phyloP scores from a whole-genome alignment of 2,329 filamentous ascomycete species.

The Chaetomium globosum region DNA sequence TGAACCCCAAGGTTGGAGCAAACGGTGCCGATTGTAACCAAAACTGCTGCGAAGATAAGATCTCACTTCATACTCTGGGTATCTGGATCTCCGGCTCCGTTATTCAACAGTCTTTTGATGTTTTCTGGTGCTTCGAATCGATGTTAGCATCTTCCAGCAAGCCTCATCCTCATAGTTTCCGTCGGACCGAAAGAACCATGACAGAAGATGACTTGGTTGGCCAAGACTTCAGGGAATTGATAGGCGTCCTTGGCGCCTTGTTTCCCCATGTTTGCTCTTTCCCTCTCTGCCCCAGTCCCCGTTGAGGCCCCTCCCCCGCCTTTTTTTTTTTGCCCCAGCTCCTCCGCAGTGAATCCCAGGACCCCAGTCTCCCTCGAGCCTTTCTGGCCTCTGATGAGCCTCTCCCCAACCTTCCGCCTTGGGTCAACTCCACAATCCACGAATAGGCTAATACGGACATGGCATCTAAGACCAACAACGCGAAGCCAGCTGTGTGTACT shows the following conservation, averaged over 20 bases:
- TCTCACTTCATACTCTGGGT: neutral
- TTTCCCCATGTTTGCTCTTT: conserved; percentile 6
- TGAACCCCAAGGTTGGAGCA: neutral
- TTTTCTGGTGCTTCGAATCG: neutral
- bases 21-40: conserved; percentile 2
- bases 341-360: neutral
- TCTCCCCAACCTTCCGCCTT: conserved; percentile 18
- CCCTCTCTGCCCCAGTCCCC: neutral
- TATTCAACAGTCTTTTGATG: neutral
- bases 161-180: neutral
- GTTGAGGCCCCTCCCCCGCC: conserved; percentile 15
- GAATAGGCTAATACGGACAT: conserved; percentile 29
- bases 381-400: too few relatives aligned
- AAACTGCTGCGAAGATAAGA: neutral
- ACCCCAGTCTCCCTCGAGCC: neutral
- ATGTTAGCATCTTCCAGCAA: neutral
- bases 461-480: conserved; percentile 11
- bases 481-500: neutral
- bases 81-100: neutral
- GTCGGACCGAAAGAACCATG: neutral
- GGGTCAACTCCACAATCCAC: conserved; percentile 17
- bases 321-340: conserved; percentile 19
- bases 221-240: neutral
- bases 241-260: conserved; percentile 12
- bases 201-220: neutral